Evolutionary conservation across 2,329 filamentous ascomycete species (phyloP), one percentile per base, ranked within the genome.

Genomic region (Byssoonygena ceratinophila): DNA sequence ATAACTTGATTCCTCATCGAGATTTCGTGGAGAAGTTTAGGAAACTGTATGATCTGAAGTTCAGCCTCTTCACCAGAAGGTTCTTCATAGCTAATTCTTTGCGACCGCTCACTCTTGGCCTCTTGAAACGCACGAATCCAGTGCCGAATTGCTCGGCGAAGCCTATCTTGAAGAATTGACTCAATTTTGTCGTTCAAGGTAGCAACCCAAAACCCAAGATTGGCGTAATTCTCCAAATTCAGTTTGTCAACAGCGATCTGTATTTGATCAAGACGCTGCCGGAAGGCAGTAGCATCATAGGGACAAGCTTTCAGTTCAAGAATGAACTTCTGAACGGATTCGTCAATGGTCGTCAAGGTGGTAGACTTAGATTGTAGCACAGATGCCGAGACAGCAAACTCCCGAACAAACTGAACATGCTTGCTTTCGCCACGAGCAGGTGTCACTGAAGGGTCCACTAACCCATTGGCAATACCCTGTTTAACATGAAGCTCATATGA

Each of bases 1-100:
- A 99, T 95, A 59, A 96, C 85, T 68, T 98, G 92, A 62, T 97
- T 97, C 29, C 87, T 86, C 88, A 98, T 98, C 4, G 88, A 92
- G 51, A 99, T 84, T 66, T 98, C 92, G 60, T 96, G 87, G 14
- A 92, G 77, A 22, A 94, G 78, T 29, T 64, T 64, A 4, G 70
- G 65, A 56, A 74, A 74, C 43, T 69, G 63, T 29, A 73, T 68
- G 18, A 60, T 63, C 23, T 43, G 39, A 12, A 29, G 34, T 40
- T 54, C 40, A 1, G 58, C 54, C 46, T 71, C 68, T 23, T 69
- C 66, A 32, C 59, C 53, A 7, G 61, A 56, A n/a, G 56, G 52
- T 12, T 34, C 31, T 44, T 25, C 46, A 34, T 43, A 14, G 20
- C 54, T 44, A n/a, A 14, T 43, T 39, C 5, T 46, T 55, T 60